Evolutionary conservation across 2,329 filamentous ascomycete species (phyloP).

Genomic region (Apiospora marii): DNA sequence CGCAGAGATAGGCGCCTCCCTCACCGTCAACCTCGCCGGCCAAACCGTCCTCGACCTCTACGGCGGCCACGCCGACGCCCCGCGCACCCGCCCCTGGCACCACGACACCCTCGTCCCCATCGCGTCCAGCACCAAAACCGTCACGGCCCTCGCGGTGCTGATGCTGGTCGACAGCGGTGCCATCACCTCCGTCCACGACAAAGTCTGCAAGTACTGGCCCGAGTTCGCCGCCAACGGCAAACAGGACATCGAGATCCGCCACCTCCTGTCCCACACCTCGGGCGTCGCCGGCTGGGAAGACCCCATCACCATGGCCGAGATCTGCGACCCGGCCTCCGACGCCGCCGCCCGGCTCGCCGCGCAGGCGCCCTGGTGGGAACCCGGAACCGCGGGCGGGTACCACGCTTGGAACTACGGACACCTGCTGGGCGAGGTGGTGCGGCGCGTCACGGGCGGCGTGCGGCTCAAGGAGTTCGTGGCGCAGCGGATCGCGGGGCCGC

Average conservation of each 20-base stretch:
- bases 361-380: slow-evolving; percentile 52
- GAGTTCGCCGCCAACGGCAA: slow-evolving; percentile 51
- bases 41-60: slow-evolving; percentile 50
- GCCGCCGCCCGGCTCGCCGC: slow-evolving; percentile 44
- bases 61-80: slow-evolving; percentile 46
- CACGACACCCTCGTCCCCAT: slow-evolving; percentile 47
- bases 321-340: slow-evolving; percentile 39
- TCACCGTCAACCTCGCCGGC: slow-evolving; percentile 49
- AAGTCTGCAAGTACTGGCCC: slow-evolving; percentile 52
- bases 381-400: slow-evolving; percentile 51
- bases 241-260: slow-evolving; percentile 46
- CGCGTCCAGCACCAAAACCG: slow-evolving; percentile 48
- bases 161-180: slow-evolving; percentile 48
- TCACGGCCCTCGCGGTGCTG: slow-evolving; percentile 47
- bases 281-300: slow-evolving; percentile 45
- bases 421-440: slow-evolving; percentile 51
- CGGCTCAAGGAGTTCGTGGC: slow-evolving; percentile 48
- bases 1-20: slow-evolving; percentile 51
- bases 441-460: slow-evolving; percentile 47
- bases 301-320: slow-evolving; percentile 41
- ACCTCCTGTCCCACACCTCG: slow-evolving; percentile 50
- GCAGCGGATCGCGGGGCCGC: slow-evolving; percentile 46
- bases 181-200: slow-evolving; percentile 44
- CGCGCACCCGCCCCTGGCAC: slow-evolving; percentile 42
- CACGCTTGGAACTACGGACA: slow-evolving; percentile 49